These are phyloP conservation scores for Xylaria hypoxylon DNA, from an alignment of 2,329 filamentous ascomycete genomes.

Conservation along the genomic window DNA sequence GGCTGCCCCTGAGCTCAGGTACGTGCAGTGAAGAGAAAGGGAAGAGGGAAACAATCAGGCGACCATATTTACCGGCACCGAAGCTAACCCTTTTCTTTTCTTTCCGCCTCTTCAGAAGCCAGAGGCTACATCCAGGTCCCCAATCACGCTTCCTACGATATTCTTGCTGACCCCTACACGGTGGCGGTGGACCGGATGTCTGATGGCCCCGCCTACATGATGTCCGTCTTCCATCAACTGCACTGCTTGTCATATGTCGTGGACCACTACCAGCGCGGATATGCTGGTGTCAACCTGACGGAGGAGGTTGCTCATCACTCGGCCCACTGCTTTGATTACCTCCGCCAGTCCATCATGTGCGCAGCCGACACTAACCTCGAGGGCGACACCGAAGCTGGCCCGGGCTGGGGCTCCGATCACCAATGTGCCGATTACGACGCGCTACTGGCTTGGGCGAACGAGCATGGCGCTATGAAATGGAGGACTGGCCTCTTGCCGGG, in stretches of 20 bases:
- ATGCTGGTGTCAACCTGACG: slow-evolving; percentile 49
- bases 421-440: slow-evolving; percentile 53
- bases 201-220: slow-evolving; percentile 55
- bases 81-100: slow-evolving; percentile 1
- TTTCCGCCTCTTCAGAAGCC: slow-evolving; percentile 40
- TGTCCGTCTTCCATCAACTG: slow-evolving; percentile 56
- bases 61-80: neutral
- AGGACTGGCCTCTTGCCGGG: slow-evolving; percentile 46
- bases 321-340: slow-evolving; percentile 56
- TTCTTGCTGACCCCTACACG: slow-evolving; percentile 49
- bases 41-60: too few relatives aligned
- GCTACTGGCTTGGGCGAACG: slow-evolving; percentile 53
- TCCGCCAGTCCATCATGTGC: slow-evolving; percentile 55
- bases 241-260: slow-evolving; percentile 55
- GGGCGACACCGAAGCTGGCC: slow-evolving; percentile 53
- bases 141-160: slow-evolving; percentile 47
- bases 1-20: slow-evolving; percentile 53
- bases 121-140: slow-evolving; percentile 52
- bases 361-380: slow-evolving; percentile 55
- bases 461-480: slow-evolving; percentile 50
- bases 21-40: neutral
- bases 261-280: slow-evolving; percentile 53
- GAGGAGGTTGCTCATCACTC: slow-evolving; percentile 53
- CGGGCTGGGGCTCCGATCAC: slow-evolving; percentile 54
- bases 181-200: slow-evolving; percentile 47